Conservation (phyloP, 2,329 filamentous ascomycete species). For the Verticillium isaacii region DNA sequence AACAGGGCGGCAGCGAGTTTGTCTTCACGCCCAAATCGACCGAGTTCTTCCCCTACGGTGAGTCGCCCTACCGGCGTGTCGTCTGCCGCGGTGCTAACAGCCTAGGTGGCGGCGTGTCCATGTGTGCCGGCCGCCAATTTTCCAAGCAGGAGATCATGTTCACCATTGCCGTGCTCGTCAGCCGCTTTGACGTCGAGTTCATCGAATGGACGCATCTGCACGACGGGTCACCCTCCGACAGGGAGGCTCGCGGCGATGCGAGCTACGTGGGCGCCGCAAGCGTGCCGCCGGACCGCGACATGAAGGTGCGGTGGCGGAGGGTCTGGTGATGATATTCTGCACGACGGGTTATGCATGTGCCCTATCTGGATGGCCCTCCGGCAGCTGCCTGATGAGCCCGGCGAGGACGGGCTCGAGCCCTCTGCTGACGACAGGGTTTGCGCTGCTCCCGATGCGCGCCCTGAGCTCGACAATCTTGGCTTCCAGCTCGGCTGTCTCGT, state of each 20-base stretch:
- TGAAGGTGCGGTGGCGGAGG: slow-evolving; percentile 4
- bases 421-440: slow-evolving; percentile 7
- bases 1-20: slow-evolving; percentile 1
- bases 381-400: slow-evolving; percentile 18
- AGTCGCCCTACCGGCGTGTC: not conserved
- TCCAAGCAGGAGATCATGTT: slow-evolving; percentile 34
- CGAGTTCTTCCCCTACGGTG: slow-evolving; percentile 10
- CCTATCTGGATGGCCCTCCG: not conserved
- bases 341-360: not conserved
- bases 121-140: slow-evolving; percentile 34
- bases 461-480: slow-evolving; percentile 23
- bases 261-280: slow-evolving; percentile 8
- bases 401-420: slow-evolving; percentile 20
- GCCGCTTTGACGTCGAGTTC: slow-evolving; percentile 25
- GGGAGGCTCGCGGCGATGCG: slow-evolving; percentile 5
- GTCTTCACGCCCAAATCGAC: slow-evolving; percentile 4
- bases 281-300: slow-evolving; percentile 10
- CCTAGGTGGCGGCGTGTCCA: slow-evolving; percentile 24
- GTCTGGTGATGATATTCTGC: not conserved
- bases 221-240: slow-evolving; percentile 4
- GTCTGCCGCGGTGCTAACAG: not conserved
- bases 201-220: slow-evolving; percentile 7
- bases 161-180: slow-evolving; percentile 23
- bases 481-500: slow-evolving; percentile 16
- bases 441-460: slow-evolving; percentile 15